Evolutionary conservation across 805 yeast species (phyloP).

Genomic region (Metschnikowia bowlesiae): DNA sequence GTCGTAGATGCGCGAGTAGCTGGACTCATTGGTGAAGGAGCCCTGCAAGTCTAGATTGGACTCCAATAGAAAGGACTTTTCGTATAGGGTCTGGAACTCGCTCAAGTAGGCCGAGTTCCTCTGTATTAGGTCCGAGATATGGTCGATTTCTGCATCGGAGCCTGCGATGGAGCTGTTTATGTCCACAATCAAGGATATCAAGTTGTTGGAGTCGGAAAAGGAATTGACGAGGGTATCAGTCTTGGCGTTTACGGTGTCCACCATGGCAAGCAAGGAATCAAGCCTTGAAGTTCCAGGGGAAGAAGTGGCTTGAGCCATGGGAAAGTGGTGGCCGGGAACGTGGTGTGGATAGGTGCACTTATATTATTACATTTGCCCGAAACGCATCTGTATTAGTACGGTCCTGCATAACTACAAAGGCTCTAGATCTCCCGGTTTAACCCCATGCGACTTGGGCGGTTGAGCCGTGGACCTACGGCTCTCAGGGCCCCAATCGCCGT

Average conservation of each 20-base stretch:
- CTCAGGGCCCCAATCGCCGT: no score
- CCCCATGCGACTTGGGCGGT: not conserved
- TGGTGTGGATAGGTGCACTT: not conserved
- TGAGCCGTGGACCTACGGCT: not conserved
- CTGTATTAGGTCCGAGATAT: conserved; percentile 19
- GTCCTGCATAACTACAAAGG: not conserved
- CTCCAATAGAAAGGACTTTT: conserved; percentile 32
- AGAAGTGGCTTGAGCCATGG: not conserved
- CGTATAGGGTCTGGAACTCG: conserved; percentile 28
- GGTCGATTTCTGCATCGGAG: conserved; percentile 29
- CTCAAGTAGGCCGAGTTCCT: conserved; percentile 21
- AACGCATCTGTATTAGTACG: not conserved
- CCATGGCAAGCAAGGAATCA: conserved; percentile 29
- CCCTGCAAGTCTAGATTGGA: conserved; percentile 30
- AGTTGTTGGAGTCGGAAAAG: conserved; percentile 21
- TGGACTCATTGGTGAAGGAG: conserved; percentile 26
- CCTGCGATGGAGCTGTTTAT: conserved; percentile 20
- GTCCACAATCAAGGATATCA: conserved; percentile 20
- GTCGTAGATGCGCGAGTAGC: conserved; percentile 24
- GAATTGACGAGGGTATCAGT: conserved; percentile 22
- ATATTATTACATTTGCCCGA: not conserved
- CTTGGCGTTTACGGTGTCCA: conserved; percentile 27
- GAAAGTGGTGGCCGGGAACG: not conserved
- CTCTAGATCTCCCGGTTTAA: not conserved
- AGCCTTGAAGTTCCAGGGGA: conserved; percentile 16